Base-by-base conservation (phyloP, 805 yeast genomes). In the Kurtzmaniella cleridarum region DNA sequence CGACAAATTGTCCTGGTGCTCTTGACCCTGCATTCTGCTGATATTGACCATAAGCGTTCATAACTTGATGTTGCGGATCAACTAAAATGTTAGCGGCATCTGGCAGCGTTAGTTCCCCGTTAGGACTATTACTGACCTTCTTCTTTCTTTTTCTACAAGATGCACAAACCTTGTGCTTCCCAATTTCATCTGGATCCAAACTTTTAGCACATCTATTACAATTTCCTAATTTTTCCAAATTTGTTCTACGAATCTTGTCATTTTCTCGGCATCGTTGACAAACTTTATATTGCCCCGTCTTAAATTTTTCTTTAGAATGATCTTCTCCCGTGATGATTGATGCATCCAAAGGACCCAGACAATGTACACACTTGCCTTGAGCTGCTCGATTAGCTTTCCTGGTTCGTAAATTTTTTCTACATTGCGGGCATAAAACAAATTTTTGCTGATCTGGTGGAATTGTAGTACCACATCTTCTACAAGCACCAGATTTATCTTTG, bases 351-450 rank as follows among this genome's bases (percentile, higher is more conserved):
- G 80, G 78, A 2, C 84, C 84, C 1, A 79, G 66, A 44, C 87
- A 81, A 51, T 81, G 86, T 12, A 81, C 83, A 59, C 87, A 81
- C 48, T 72, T 73, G 1, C 87, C 86, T 46, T 69, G 73, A 10
- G 78, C 76, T 5, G 77, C 82, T 30, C 87, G 62, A 38, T 66
- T 70, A 0, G 78, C 77, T 50, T 81, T 81, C 34, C 78, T 61
- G 2, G 71, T 60, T 44, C 86, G 62, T 26, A 80, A 60, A 30
- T 72, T 69, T 47, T 64, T 68, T 31, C 87, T 64, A 49, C 87
- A 81, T 32, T 65, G 66, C 4, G 79, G 78, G 57, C 87, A 81
- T 34, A 81, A 57, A 0, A 78, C 85, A 55, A 57, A 81, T 39
- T 71, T 68, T 30, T 65, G 62, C 38, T 72, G 74, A 16, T 73